phyloP scores from a whole-genome alignment of 306 rosid species.

The Benincasa hispida region DNA sequence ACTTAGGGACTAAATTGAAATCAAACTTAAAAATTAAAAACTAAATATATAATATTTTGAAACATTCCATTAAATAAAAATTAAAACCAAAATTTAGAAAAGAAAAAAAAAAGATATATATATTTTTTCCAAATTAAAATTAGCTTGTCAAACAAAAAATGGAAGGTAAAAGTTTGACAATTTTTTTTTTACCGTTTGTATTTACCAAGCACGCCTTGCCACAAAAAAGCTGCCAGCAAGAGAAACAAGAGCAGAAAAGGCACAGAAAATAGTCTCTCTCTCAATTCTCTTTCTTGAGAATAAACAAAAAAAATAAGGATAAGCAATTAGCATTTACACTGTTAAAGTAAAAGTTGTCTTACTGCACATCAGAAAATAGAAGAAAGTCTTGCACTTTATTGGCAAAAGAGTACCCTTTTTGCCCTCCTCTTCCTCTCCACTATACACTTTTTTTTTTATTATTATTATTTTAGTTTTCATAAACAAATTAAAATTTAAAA shows the following conservation, averaged over 20 bases:
- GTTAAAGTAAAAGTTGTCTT: neutral
- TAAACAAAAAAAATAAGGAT: neutral
- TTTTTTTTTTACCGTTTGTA: neutral
- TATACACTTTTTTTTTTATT: neutral
- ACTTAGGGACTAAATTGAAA: too few species aligned
- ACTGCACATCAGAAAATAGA: neutral
- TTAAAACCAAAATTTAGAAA: too few species aligned
- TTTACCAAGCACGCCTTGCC: slow-evolving; percentile 5
- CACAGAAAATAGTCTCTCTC: neutral
- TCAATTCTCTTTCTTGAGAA: neutral
- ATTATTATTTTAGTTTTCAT: neutral
- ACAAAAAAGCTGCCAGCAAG: neutral
- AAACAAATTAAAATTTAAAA: neutral
- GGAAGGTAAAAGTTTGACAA: neutral
- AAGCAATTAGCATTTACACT: neutral
- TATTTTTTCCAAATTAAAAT: too few species aligned
- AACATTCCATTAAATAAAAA: too few species aligned
- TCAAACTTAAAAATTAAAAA: too few species aligned
- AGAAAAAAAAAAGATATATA: too few species aligned
- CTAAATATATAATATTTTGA: too few species aligned
- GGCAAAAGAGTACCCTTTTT: neutral
- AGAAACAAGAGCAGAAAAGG: neutral
- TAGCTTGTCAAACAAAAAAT: too few species aligned
- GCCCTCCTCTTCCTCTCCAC: neutral
- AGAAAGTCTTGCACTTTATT: neutral